Evolutionary conservation across 2,329 filamentous ascomycete species (phyloP).

Genomic region (Metarhizium rileyi): DNA sequence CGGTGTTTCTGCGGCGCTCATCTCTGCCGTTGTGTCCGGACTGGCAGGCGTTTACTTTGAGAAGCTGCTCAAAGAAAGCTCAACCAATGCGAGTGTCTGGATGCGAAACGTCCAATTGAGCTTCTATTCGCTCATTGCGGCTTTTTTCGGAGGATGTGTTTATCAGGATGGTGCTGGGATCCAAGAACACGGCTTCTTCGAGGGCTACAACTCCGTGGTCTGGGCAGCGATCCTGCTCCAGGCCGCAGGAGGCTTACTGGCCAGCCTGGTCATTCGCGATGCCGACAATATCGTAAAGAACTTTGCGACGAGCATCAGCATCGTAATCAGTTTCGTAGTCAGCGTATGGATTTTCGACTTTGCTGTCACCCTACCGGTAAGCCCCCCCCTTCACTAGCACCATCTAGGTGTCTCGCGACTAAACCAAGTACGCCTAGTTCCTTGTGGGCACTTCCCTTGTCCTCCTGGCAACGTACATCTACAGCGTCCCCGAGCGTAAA

Average conservation of each 20-base stretch:
- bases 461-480: slow-evolving; percentile 74
- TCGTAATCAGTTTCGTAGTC: slow-evolving; percentile 75
- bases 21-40: slow-evolving; percentile 72
- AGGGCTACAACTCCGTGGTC: slow-evolving; percentile 86
- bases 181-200: slow-evolving; percentile 78
- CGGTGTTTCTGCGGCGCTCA: slow-evolving; percentile 67
- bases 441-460: slow-evolving; percentile 71
- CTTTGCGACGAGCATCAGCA: slow-evolving; percentile 86
- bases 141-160: slow-evolving; percentile 75
- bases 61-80: slow-evolving; percentile 84
- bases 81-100: slow-evolving; percentile 71
- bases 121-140: slow-evolving; percentile 87
- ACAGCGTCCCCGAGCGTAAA: slow-evolving; percentile 57
- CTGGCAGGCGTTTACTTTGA: slow-evolving; percentile 82
- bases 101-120: slow-evolving; percentile 90
- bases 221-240: slow-evolving; percentile 80
- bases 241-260: slow-evolving; percentile 74
- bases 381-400: slow-evolving; percentile 22
- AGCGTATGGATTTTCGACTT: slow-evolving; percentile 84
- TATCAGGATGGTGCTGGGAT: slow-evolving; percentile 83
- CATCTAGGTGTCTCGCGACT: neutral
- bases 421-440: slow-evolving; percentile 55
- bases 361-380: slow-evolving; percentile 59
- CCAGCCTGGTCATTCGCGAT: slow-evolving; percentile 31
- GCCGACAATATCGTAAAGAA: slow-evolving; percentile 76